A percentile compares a stretch with the other conserved stretches of the same genome.
These are phyloP conservation scores for Chaetomium tenue DNA, from an alignment of 495 filamentous ascomycete species.

Conservation along the genomic window DNA sequence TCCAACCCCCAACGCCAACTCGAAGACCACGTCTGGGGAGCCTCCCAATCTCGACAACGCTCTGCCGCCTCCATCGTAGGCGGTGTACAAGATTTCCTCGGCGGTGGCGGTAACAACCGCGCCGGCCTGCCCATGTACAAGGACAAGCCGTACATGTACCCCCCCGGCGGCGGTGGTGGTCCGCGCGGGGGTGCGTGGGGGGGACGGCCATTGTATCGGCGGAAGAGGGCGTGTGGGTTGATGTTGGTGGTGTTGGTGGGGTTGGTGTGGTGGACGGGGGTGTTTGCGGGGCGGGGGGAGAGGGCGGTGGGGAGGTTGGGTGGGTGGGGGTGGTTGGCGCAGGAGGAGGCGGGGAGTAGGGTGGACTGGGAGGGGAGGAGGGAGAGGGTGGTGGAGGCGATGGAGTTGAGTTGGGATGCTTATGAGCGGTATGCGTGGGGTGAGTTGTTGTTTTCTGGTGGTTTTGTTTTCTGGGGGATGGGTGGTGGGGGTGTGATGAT, in stretches of 20 bases:
- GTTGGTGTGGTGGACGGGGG: conserved; percentile 59
- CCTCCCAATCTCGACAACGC: conserved; percentile 32
- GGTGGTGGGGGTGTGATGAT: conserved; percentile 5
- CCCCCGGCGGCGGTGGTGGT: conserved; percentile 51
- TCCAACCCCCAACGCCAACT: conserved; percentile 62
- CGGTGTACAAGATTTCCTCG: conserved; percentile 47
- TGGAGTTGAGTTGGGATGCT: conserved; percentile 84
- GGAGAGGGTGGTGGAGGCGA: conserved; percentile 84
- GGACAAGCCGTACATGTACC: conserved; percentile 86
- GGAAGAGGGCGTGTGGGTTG: conserved; percentile 54
- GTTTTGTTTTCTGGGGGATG: neutral
- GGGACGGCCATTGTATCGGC: conserved; percentile 46
- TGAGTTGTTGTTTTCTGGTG: conserved; percentile 48
- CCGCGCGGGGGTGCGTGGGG: conserved; percentile 20
- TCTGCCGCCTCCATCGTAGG: conserved; percentile 38
- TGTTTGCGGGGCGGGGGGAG: conserved; percentile 45
- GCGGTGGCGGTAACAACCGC: conserved; percentile 34
- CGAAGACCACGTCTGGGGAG: conserved; percentile 67
- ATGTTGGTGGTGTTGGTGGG: conserved; percentile 51
- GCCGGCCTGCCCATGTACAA: conserved; percentile 91
- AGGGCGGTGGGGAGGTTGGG: conserved; percentile 30
- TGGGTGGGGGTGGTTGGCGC: conserved; percentile 47
- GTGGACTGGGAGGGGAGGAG: conserved; percentile 73
- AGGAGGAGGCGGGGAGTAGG: conserved; percentile 32
- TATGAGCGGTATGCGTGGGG: conserved; percentile 96